phyloP scores from a whole-genome alignment of 169 alveolate genomes.

The Cryptosporidium ubiquitum region DNA sequence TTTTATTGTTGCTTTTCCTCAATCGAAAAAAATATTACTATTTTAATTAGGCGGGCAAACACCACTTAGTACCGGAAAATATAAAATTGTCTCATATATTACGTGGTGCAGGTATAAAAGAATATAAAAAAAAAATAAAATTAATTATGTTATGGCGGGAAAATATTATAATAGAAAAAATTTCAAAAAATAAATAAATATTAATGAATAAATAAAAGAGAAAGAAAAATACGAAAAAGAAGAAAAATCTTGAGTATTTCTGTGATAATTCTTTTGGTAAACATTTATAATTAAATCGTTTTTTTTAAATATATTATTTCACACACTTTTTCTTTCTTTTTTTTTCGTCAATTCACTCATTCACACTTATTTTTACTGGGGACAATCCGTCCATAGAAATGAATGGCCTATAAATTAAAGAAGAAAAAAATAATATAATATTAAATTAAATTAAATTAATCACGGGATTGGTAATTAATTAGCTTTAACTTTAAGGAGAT shows the following conservation, averaged over 20 bases:
- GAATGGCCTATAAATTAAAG: not conserved
- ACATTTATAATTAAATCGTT: too few relatives aligned
- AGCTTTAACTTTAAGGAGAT: not conserved
- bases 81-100: not conserved
- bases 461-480: not conserved
- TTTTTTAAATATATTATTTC: too few relatives aligned
- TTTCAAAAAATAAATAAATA: too few relatives aligned
- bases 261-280: too few relatives aligned
- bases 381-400: not conserved
- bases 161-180: too few relatives aligned
- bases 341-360: too few relatives aligned
- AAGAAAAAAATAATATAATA: too few relatives aligned
- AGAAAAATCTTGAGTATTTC: too few relatives aligned
- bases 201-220: too few relatives aligned
- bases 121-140: not conserved
- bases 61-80: not conserved
- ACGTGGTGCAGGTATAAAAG: conserved; percentile 8
- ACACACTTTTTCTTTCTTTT: too few relatives aligned
- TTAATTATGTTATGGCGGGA: not conserved
- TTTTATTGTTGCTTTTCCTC: not conserved
- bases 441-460: too few relatives aligned
- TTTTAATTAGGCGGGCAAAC: not conserved
- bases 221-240: too few relatives aligned
- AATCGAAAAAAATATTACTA: not conserved
- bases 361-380: not conserved